Evolutionary conservation across 371 early-diverging fungal species (phyloP).

Genomic region (Mucor racemosus): DNA sequence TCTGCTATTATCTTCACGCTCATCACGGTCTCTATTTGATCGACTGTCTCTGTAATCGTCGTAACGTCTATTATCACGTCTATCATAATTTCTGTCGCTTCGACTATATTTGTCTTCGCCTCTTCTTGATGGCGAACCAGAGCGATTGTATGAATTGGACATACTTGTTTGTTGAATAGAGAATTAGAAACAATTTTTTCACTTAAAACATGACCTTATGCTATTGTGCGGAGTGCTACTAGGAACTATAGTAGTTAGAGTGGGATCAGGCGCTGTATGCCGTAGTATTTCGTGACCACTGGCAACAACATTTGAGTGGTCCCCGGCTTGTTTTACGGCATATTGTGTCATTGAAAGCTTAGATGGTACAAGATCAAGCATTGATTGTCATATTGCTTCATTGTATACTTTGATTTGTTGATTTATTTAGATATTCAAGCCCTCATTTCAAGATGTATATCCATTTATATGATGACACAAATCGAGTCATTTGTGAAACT

Average conservation of each 20-base stretch:
- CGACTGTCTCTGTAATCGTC: constrained; percentile 19
- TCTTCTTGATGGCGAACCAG: constrained; percentile 31
- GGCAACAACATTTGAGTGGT: too few relatives aligned
- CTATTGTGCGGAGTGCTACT: not conserved
- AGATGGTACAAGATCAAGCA: not conserved
- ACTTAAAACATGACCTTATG: not conserved
- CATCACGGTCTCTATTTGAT: constrained; percentile 30
- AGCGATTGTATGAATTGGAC: constrained; percentile 26
- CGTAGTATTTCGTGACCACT: not conserved
- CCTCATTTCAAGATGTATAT: too few relatives aligned
- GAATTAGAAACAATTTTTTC: not conserved
- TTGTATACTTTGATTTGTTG: too few relatives aligned
- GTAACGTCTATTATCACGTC: constrained; percentile 42
- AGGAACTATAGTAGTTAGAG: not conserved
- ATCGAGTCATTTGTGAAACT: too few relatives aligned
- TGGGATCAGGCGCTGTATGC: not conserved
- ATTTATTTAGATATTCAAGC: too few relatives aligned
- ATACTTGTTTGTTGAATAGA: constrained; percentile 6
- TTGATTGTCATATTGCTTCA: not conserved
- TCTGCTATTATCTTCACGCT: not conserved
- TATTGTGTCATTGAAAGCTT: not conserved
- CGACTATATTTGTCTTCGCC: constrained; percentile 34
- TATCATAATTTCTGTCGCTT: constrained; percentile 25
- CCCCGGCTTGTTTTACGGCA: too few relatives aligned
- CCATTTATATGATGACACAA: too few relatives aligned